These are phyloP conservation scores for Chaetoscypha palmicola DNA, from an alignment of 2,329 filamentous ascomycete species.

Conservation along the genomic window DNA sequence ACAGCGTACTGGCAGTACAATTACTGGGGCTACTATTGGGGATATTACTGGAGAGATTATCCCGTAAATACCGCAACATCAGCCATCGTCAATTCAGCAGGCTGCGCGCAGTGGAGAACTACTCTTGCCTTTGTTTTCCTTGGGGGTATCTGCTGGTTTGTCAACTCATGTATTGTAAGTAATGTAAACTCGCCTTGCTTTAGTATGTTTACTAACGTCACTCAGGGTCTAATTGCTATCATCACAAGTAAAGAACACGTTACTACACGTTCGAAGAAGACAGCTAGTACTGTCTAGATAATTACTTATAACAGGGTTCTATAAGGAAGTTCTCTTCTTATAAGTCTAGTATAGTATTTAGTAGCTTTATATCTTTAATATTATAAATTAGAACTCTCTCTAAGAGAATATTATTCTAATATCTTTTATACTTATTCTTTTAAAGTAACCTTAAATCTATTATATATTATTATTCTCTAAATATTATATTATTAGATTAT, in stretches of 20 bases:
- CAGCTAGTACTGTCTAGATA: too few relatives aligned
- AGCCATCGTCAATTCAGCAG: background rate
- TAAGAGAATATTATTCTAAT: background rate
- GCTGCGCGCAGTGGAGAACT: constrained; percentile 2
- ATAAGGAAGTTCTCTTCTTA: too few relatives aligned
- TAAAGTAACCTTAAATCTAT: background rate
- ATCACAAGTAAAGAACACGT: too few relatives aligned
- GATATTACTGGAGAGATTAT: background rate
- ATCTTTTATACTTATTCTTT: background rate
- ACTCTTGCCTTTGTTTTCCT: constrained; percentile 6
- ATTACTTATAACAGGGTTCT: too few relatives aligned
- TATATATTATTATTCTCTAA: background rate
- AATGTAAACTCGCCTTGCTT: background rate
- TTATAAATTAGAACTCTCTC: background rate
- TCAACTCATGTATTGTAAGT: constrained; percentile 1
- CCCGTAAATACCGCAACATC: background rate
- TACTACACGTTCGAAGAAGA: too few relatives aligned
- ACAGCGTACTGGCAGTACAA: constrained; percentile 2
- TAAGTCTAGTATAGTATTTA: too few relatives aligned
- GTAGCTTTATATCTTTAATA: background rate
- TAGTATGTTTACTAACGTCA: too few relatives aligned
- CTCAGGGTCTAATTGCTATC: too few relatives aligned
- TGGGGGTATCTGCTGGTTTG: constrained; percentile 1
- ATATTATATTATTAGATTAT: background rate
- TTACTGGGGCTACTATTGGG: constrained; percentile 6